Percentiles rank a stretch among this genome's conserved stretches.
Evolutionary conservation across 2,329 filamentous ascomycete genomes (phyloP).

Genomic region (Monilinia laxa): DNA sequence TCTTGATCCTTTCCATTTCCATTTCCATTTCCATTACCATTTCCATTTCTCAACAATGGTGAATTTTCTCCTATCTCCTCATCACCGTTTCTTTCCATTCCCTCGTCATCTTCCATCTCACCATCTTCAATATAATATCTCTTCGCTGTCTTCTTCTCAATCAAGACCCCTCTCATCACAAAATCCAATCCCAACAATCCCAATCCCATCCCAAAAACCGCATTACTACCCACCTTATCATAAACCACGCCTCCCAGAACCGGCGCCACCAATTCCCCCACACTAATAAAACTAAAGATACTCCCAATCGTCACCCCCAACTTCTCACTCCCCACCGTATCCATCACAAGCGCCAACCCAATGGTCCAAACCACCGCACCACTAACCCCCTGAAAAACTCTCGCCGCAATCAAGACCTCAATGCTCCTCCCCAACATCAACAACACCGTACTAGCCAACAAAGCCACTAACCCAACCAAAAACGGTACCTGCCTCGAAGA

Average conservation of each 20-base stretch:
- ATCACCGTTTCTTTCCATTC: constrained; percentile 23
- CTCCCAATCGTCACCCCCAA: constrained; percentile 62
- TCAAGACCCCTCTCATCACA: constrained; percentile 56
- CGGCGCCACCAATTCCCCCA: constrained; percentile 57
- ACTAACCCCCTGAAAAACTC: constrained; percentile 66
- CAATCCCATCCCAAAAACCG: constrained; percentile 58
- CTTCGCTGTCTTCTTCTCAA: constrained; percentile 61
- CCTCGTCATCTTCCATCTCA: constrained; percentile 29
- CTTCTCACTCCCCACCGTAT: constrained; percentile 63
- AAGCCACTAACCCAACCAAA: constrained; percentile 53
- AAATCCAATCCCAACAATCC: constrained; percentile 58
- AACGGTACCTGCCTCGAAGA: constrained; percentile 57
- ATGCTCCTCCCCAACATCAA: constrained; percentile 64
- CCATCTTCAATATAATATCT: constrained; percentile 39
- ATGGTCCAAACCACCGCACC: constrained; percentile 74
- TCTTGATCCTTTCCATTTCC: background rate
- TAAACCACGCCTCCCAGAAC: constrained; percentile 61
- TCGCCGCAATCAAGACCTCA: constrained; percentile 59
- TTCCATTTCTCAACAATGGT: constrained; percentile 1
- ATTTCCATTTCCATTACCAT: background rate
- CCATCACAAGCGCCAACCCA: constrained; percentile 67
- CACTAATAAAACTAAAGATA: constrained; percentile 59
- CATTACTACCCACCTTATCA: constrained; percentile 55
- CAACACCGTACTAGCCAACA: constrained; percentile 63
- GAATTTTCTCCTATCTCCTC: constrained; percentile 15